phyloP scores from a whole-genome alignment of 495 filamentous ascomycete genomes.

The Aspergillus nanangensis region DNA sequence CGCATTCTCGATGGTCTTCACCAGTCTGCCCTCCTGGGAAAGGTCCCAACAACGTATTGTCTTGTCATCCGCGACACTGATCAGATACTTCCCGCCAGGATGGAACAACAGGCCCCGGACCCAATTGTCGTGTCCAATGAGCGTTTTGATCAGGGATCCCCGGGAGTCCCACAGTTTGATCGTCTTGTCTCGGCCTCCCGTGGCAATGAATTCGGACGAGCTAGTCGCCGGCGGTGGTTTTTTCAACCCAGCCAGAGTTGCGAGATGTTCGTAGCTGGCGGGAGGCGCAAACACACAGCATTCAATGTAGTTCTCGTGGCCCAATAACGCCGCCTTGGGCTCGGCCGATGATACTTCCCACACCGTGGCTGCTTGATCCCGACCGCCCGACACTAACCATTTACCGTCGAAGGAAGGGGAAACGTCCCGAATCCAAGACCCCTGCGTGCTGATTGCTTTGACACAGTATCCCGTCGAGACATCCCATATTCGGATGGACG shows the following conservation, averaged over 20 bases:
- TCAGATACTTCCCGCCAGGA: conserved; percentile 87
- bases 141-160: conserved; percentile 81
- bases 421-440: conserved; percentile 89
- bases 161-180: conserved; percentile 88
- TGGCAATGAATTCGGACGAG: conserved; percentile 80
- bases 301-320: conserved; percentile 86
- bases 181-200: conserved; percentile 84
- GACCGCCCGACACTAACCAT: conserved; percentile 75
- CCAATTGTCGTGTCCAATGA: conserved; percentile 96
- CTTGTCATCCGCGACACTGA: conserved; percentile 86
- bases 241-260: conserved; percentile 77
- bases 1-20: conserved; percentile 70
- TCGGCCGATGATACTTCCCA: conserved; percentile 75
- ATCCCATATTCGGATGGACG: conserved; percentile 80
- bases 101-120: conserved; percentile 85
- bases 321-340: conserved; percentile 73
- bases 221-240: conserved; percentile 73
- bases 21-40: conserved; percentile 82
- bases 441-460: conserved; percentile 74
- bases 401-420: conserved; percentile 77
- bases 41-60: conserved; percentile 95
- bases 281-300: conserved; percentile 88
- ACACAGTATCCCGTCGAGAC: conserved; percentile 86
- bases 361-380: conserved; percentile 74
- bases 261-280: conserved; percentile 69